Evolutionary conservation across 495 filamentous ascomycete species (phyloP).

Genomic region (Cenococcum geophilum): DNA sequence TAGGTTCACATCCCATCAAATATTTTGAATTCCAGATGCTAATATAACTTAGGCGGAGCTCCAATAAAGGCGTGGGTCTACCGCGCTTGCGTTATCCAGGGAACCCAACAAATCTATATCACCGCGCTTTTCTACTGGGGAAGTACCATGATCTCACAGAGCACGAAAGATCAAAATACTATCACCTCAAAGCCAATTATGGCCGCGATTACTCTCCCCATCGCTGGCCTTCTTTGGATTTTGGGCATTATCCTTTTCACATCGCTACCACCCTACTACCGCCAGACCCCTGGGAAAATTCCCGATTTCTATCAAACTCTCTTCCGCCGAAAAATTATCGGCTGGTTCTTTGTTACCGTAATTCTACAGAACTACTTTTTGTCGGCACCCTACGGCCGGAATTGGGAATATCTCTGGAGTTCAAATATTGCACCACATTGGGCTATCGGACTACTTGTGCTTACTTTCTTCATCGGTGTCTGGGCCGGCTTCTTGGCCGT

Average conservation of each 20-base stretch:
- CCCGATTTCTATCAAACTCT: constrained; percentile 55
- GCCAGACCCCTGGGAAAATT: constrained; percentile 59
- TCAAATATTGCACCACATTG: constrained; percentile 49
- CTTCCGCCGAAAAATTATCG: constrained; percentile 52
- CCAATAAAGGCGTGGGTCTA: constrained; percentile 59
- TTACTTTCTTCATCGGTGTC: constrained; percentile 54
- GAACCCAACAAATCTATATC: constrained; percentile 58
- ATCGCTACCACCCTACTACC: constrained; percentile 60
- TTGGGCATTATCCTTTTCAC: constrained; percentile 50
- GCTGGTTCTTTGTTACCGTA: constrained; percentile 57
- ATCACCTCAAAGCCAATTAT: constrained; percentile 36
- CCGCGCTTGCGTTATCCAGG: constrained; percentile 58
- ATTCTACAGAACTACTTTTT: constrained; percentile 65
- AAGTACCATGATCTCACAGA: constrained; percentile 11
- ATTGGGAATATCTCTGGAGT: constrained; percentile 56
- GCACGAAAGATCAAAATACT: constrained; percentile 5
- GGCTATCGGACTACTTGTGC: constrained; percentile 48
- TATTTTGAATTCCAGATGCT: background rate
- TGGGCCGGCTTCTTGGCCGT: constrained; percentile 48
- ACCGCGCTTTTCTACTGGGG: constrained; percentile 64
- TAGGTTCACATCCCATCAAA: background rate
- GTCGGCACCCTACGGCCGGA: constrained; percentile 54
- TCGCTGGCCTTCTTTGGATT: constrained; percentile 49
- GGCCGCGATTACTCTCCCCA: constrained; percentile 46
- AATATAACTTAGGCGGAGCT: constrained; percentile 41